Base-by-base conservation (phyloP, 345 rosid species). In the Aurinia saxatilis region DNA sequence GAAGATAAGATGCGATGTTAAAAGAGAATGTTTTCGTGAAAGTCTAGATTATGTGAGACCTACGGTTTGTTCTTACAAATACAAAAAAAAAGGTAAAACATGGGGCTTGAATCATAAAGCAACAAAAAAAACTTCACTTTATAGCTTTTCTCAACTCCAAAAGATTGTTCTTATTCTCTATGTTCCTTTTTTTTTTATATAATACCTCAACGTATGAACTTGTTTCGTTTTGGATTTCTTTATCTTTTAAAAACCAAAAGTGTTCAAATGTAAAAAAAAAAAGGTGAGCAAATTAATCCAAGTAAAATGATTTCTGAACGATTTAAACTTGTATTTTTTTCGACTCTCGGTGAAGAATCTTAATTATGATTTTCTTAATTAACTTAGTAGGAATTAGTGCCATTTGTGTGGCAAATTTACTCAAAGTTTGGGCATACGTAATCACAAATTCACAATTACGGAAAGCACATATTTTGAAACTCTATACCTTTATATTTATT, bases 41-140 rank as follows among this genome's bases (percentile, higher is more conserved):
- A 19, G 17, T 51, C 68, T 65, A 42, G 60, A 65, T 65, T 49
- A 67, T 58, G 65, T 58, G 65, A 58, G 60, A 58, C 72, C 60
- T 67, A 67, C 38, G 72, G 31, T 33, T 58, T 58, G 44, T 39
- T 67, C 42, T 67, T 67, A 37, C 23, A 21, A 42, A 21, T 19
- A 44, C 42, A 30, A 18, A 41, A 40, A 40, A 54, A 42, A 35
- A 25, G 39, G 55, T 51, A 58, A 31, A 40, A 37, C 25, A 68
- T 45, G 60, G 50, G 44, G 47, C 23, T 56, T 25, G 39, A 23
- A 39, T 71, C 25, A 52, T 63, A 21, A 71, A 63, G 39, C 52
- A 34, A 13, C 10, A 46, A 36, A 21, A 4, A 2, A 2, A 34
- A 2, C 5, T 13, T 19, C 14, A 35, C 55, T 52, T 52, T 61